A percentile compares a stretch with the other conserved stretches of the same genome.
Evolutionary conservation across 495 filamentous ascomycete genomes (phyloP).

Genomic region (Amorphotheca resinae): DNA sequence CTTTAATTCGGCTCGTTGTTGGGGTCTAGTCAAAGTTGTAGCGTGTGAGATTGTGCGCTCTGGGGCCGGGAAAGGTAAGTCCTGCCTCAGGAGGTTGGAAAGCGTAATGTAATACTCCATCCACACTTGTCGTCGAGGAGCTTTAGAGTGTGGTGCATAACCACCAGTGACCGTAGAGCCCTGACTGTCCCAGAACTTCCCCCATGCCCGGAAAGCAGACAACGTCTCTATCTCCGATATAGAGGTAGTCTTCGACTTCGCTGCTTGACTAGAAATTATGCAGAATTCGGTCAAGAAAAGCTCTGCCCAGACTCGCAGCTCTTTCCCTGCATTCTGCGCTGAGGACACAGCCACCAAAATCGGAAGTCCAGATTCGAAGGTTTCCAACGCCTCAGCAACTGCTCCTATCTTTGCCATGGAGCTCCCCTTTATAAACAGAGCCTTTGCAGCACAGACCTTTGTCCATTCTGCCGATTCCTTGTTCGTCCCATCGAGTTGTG

Average conservation of each 20-base stretch:
- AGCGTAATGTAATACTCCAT: conserved; percentile 66
- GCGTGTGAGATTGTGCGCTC: conserved; percentile 25
- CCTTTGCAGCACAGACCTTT: conserved; percentile 66
- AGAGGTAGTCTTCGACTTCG: conserved; percentile 30
- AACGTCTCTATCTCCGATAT: conserved; percentile 38
- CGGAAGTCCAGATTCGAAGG: conserved; percentile 49
- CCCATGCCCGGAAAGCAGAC: conserved; percentile 48
- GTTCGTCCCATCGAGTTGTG: conserved; percentile 34
- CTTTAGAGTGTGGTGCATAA: conserved; percentile 13
- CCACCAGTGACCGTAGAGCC: conserved; percentile 29
- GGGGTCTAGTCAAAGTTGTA: conserved; percentile 41
- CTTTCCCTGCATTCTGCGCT: conserved; percentile 33
- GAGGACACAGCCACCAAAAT: conserved; percentile 39
- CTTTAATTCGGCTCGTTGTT: conserved; percentile 60
- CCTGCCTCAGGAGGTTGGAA: conserved; percentile 48
- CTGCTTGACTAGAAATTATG: conserved; percentile 45
- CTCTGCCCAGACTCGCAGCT: conserved; percentile 67
- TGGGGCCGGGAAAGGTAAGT: conserved; percentile 35
- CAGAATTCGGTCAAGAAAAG: conserved; percentile 60
- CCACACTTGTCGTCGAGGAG: conserved; percentile 54
- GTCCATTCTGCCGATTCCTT: conserved; percentile 54
- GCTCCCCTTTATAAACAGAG: conserved; percentile 59
- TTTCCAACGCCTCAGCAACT: conserved; percentile 43
- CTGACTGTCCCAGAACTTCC: conserved; percentile 39
- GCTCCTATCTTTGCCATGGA: conserved; percentile 47